Evolutionary conservation across 768 basidiomycete genomes (phyloP).

Genomic region (Serendipita vermifera): DNA sequence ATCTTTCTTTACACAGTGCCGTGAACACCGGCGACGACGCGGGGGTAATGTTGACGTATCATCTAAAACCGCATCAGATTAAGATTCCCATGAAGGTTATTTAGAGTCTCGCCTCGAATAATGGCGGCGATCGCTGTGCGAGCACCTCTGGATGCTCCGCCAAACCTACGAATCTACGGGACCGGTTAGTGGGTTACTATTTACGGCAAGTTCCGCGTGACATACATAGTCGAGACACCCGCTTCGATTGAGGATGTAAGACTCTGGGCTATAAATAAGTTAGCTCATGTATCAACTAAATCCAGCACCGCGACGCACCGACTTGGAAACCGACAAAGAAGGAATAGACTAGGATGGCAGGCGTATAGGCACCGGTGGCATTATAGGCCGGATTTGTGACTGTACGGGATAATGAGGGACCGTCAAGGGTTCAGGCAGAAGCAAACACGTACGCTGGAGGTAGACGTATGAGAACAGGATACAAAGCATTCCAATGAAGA

Average conservation of each 20-base stretch:
- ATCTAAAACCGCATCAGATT: constrained; percentile 27
- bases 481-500: constrained; percentile 58
- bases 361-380: constrained; percentile 57
- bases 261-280: constrained; percentile 38
- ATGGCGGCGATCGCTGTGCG: constrained; percentile 53
- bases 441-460: constrained; percentile 36
- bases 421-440: constrained; percentile 7
- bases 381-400: constrained; percentile 70
- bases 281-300: constrained; percentile 10
- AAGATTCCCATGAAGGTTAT: constrained; percentile 28
- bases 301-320: constrained; percentile 33
- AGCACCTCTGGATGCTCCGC: constrained; percentile 75
- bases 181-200: not conserved
- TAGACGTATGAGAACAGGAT: constrained; percentile 70
- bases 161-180: constrained; percentile 68
- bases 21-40: constrained; percentile 52
- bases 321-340: constrained; percentile 68
- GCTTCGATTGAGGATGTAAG: constrained; percentile 66
- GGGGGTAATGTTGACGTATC: constrained; percentile 54
- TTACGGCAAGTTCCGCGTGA: constrained; percentile 1
- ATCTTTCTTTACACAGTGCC: constrained; percentile 8
- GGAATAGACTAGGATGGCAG: constrained; percentile 61
- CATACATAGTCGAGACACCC: constrained; percentile 76
- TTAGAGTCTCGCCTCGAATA: constrained; percentile 34
- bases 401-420: constrained; percentile 20